A percentile compares a stretch with the other conserved stretches of the same genome.
Evolutionary conservation across 2,329 filamentous ascomycete genomes (phyloP).

Genomic region (Diaporthe vaccinii): DNA sequence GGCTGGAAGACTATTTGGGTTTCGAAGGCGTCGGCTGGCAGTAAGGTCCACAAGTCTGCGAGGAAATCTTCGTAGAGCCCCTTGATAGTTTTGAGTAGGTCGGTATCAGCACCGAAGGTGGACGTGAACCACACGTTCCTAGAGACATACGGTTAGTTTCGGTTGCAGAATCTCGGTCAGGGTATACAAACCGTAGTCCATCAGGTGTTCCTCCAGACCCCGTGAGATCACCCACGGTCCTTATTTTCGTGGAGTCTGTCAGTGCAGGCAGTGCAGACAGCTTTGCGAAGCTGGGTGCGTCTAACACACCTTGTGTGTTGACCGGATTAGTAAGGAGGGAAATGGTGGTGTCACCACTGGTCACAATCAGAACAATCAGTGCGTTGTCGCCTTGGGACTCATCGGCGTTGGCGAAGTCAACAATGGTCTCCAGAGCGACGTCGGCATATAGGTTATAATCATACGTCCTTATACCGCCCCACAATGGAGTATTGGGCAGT

Average conservation of each 20-base stretch:
- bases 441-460: constrained; percentile 34
- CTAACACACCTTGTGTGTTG: constrained; percentile 18
- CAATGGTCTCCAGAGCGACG: constrained; percentile 2
- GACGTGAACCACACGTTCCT: constrained; percentile 44
- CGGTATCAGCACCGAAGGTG: constrained; percentile 51
- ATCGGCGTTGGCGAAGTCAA: not conserved
- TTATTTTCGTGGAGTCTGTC: not conserved
- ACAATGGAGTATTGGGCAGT: constrained; percentile 41
- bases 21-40: constrained; percentile 47
- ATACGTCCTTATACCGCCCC: constrained; percentile 44
- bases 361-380: constrained; percentile 18
- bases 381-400: not conserved
- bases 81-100: constrained; percentile 53
- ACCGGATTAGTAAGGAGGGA: not conserved
- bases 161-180: not conserved
- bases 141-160: constrained; percentile 38
- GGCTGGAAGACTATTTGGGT: constrained; percentile 53
- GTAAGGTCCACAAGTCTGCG: constrained; percentile 47
- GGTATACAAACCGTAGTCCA: not conserved
- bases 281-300: constrained; percentile 3
- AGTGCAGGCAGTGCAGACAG: constrained; percentile 12
- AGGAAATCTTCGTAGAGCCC: constrained; percentile 56
- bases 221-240: constrained; percentile 9
- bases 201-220: not conserved
- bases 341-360: not conserved